phyloP scores from a whole-genome alignment of 169 alveolate species.

The Theileria annulata region DNA sequence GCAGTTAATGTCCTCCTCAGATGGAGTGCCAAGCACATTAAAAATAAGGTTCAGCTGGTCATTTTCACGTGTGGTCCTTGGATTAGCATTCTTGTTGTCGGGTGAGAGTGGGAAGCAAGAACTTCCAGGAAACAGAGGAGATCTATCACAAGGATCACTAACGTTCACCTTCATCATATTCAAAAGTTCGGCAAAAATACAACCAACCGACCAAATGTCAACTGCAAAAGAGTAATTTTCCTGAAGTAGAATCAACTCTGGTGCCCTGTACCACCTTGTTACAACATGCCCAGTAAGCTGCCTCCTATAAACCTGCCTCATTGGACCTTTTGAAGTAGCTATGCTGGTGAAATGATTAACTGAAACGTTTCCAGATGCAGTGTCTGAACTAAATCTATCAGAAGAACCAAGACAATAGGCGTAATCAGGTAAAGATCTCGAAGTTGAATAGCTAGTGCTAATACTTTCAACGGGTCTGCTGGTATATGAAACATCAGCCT shows the following conservation, averaged over 20 bases:
- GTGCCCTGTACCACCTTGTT: slow-evolving; percentile 99
- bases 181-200: slow-evolving; percentile 94
- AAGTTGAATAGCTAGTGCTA: slow-evolving; percentile 5
- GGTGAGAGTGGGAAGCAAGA: slow-evolving; percentile 96
- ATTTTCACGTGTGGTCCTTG: slow-evolving; percentile 82
- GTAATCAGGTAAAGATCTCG: slow-evolving; percentile 6
- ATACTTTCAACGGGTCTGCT: slow-evolving; percentile 27
- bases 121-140: slow-evolving; percentile 97
- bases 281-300: slow-evolving; percentile 98
- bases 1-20: slow-evolving; percentile 89
- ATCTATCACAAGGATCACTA: slow-evolving; percentile 90
- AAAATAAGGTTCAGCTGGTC: slow-evolving; percentile 96
- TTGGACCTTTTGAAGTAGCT: neutral
- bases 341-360: neutral
- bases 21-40: slow-evolving; percentile 96
- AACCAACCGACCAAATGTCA: slow-evolving; percentile 98
- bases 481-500: slow-evolving; percentile 58
- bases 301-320: slow-evolving; percentile 36
- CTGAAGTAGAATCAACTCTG: slow-evolving; percentile 96
- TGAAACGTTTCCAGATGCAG: neutral
- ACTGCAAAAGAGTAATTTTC: slow-evolving; percentile 97
- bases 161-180: slow-evolving; percentile 92
- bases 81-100: slow-evolving; percentile 83
- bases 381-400: neutral
- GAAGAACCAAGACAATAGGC: neutral